phyloP scores from a whole-genome alignment of 306 rosid species.

The Datisca glomerata region DNA sequence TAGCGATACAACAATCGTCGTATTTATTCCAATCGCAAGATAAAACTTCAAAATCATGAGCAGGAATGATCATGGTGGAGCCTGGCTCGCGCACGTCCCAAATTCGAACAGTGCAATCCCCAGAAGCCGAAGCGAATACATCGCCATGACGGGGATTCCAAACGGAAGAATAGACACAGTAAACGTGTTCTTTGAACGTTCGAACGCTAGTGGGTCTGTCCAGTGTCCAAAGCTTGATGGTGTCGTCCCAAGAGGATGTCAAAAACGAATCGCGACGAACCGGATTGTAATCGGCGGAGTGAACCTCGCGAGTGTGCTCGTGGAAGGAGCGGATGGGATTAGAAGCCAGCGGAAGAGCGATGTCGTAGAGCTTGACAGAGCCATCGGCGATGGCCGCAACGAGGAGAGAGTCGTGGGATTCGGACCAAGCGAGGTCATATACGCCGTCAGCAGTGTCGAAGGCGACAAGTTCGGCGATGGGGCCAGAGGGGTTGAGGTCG shows the following conservation, averaged over 20 bases:
- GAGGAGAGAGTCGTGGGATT: conserved; percentile 75
- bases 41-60: conserved; percentile 59
- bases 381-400: conserved; percentile 94
- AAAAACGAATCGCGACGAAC: conserved; percentile 90
- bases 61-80: conserved; percentile 75
- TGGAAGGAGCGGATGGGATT: conserved; percentile 88
- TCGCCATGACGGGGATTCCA: conserved; percentile 96
- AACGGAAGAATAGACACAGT: conserved; percentile 76
- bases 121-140: conserved; percentile 87
- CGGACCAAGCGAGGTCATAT: conserved; percentile 84
- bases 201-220: conserved; percentile 74
- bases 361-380: conserved; percentile 82
- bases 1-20: conserved; percentile 66
- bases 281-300: conserved; percentile 75
- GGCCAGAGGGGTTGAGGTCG: conserved; percentile 30
- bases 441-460: conserved; percentile 93
- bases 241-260: conserved; percentile 88
- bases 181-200: conserved; percentile 84
- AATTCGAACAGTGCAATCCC: conserved; percentile 75
- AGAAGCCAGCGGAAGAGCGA: conserved; percentile 50
- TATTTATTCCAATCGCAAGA: conserved; percentile 90
- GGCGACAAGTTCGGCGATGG: conserved; percentile 40
- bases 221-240: conserved; percentile 76
- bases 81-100: conserved; percentile 91
- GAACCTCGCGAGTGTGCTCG: conserved; percentile 86